A percentile compares a stretch with the other conserved stretches of the same genome.
phyloP scores from a whole-genome alignment of 257 asterid genomes.

The Ophiorrhiza pumila region DNA sequence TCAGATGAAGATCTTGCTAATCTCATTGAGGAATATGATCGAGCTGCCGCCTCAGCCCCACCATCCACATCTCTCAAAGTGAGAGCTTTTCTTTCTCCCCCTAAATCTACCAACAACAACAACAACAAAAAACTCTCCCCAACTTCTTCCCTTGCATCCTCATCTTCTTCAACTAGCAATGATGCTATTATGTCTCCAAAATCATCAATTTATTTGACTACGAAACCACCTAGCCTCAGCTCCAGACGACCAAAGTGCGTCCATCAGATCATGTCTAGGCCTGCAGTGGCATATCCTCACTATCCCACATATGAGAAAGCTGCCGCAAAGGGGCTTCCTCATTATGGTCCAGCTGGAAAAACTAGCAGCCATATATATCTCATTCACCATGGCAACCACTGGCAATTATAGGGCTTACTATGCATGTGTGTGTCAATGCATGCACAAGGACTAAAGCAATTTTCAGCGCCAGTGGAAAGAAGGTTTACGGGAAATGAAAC shows the following conservation, averaged over 20 bases:
- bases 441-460: slow-evolving; percentile 3
- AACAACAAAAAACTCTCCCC: slow-evolving; percentile 38
- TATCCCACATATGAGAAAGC: slow-evolving; percentile 23
- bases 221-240: slow-evolving; percentile 24
- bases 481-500: neutral
- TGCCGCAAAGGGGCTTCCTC: slow-evolving; percentile 35
- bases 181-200: slow-evolving; percentile 42
- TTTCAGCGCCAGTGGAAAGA: neutral
- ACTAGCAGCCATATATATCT: slow-evolving; percentile 37
- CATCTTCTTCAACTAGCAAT: slow-evolving; percentile 32
- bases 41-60: slow-evolving; percentile 22
- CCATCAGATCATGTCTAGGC: slow-evolving; percentile 33
- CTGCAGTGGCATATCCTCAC: slow-evolving; percentile 38
- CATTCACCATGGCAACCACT: slow-evolving; percentile 50
- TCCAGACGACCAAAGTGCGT: slow-evolving; percentile 26
- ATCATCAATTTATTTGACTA: slow-evolving; percentile 28
- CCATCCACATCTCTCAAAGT: slow-evolving; percentile 47
- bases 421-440: neutral
- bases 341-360: slow-evolving; percentile 34
- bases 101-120: slow-evolving; percentile 30
- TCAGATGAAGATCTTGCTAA: slow-evolving; percentile 72
- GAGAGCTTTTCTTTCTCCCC: slow-evolving; percentile 56
- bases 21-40: slow-evolving; percentile 77
- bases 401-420: slow-evolving; percentile 51
- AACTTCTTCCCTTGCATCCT: slow-evolving; percentile 46